Evolutionary conservation across 768 basidiomycete species (phyloP), one percentile per base, ranked within the genome.

Genomic region (Leucogyrophana mollusca): DNA sequence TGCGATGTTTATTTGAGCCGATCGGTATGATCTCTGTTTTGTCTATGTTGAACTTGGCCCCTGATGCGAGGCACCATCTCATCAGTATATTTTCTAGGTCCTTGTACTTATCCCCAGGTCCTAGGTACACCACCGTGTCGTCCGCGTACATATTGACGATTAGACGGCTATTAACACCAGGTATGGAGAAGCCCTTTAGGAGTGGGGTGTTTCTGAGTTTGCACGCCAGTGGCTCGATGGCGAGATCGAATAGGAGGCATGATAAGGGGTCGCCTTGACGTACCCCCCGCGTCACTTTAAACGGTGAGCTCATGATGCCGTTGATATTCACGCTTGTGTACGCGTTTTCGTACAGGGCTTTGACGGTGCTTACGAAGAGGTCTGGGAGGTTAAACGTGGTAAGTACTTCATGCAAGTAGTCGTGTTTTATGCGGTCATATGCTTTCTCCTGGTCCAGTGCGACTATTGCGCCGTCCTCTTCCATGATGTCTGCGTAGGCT

Each of bases 11-110:
- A 11, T 21, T 1, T 0, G 40, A 34, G 0, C 73, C 71, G 0
- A 73, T 54, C 0, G 69, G 71, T 1, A 74, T 57, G 1, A 72
- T 50, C 25, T 68, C 62, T 0, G 73, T 76, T 51, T 78, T 78
- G 0, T 43, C 37, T 0, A 55, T 45, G 42, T 76, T 78, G 51
- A 76, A 78, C 33, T 67, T 70, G 0, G 73, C 74, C 0, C 62
- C 54, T 7, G 70, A 69, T 4, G 65, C 71, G 0, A 14, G 16
- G 46, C 71, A 78, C 76, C 76, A 79, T 0, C 30, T 33, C 0
- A 60, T 21, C 0, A 76, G 69, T 2, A 75, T 58, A 0, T 24
- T 1, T 3, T 53, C 25, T 0, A 77, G 60, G 0, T 46, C 47
- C 0, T 41, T 35, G 9, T 63, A 64, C 5, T 50, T 25, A 38